A percentile compares a stretch with the other conserved stretches of the same genome.
These are phyloP conservation scores for Apophysomyces ossiformis DNA, from an alignment of 371 early-diverging fungal species.

Conservation along the genomic window DNA sequence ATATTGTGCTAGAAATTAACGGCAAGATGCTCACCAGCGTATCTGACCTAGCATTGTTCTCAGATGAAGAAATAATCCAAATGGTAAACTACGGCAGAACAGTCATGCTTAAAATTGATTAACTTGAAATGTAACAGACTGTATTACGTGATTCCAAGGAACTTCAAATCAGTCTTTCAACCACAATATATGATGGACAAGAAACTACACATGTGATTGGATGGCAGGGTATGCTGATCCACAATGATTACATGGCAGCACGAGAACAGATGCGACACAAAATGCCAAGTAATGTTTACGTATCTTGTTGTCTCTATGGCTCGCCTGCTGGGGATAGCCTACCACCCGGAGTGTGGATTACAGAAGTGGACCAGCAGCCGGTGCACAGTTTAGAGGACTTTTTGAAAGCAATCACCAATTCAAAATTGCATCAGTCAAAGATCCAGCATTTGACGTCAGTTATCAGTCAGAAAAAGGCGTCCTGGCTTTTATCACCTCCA, in stretches of 20 bases:
- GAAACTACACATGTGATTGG: constrained; percentile 69
- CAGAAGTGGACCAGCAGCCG: constrained; percentile 55
- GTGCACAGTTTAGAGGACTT: constrained; percentile 53
- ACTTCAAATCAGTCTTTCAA: constrained; percentile 54
- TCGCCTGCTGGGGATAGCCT: constrained; percentile 71
- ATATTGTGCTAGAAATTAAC: constrained; percentile 78
- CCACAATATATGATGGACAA: constrained; percentile 56
- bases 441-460: not conserved
- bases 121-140: constrained; percentile 26
- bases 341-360: constrained; percentile 69
- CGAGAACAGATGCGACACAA: constrained; percentile 71
- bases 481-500: constrained; percentile 31
- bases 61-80: constrained; percentile 27
- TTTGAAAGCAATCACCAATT: constrained; percentile 39
- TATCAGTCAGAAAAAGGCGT: constrained; percentile 7
- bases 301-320: constrained; percentile 70
- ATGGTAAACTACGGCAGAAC: constrained; percentile 34
- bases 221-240: constrained; percentile 88
- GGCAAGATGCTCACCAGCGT: constrained; percentile 67
- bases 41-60: constrained; percentile 56
- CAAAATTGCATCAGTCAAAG: not conserved
- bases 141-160: constrained; percentile 64
- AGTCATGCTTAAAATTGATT: constrained; percentile 1
- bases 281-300: constrained; percentile 77
- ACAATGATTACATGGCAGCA: constrained; percentile 79